These are phyloP conservation scores for Coemansia sp. DNA, from an alignment of 192 early-diverging fungal species.

Conservation along the genomic window DNA sequence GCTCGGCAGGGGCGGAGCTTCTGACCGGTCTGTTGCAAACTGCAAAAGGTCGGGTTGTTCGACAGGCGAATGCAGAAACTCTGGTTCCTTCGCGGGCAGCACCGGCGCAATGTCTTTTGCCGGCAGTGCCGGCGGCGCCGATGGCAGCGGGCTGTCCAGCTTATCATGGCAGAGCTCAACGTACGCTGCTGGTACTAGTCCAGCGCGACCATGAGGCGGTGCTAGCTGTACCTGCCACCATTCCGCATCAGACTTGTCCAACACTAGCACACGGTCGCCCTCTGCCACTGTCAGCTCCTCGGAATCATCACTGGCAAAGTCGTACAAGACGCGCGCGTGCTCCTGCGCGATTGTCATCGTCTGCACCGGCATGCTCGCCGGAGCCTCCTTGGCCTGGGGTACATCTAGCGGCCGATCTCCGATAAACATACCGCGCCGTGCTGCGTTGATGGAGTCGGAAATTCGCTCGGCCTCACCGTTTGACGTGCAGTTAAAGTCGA, in stretches of 20 bases:
- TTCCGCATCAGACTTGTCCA: constrained; percentile 78
- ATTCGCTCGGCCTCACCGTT: constrained; percentile 67
- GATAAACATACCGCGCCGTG: constrained; percentile 52
- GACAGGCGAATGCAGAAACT: no score
- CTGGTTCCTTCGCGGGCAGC: no score
- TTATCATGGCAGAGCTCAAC: constrained; percentile 40
- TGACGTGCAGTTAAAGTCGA: constrained; percentile 60
- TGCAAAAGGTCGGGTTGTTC: no score
- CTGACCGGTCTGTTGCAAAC: no score
- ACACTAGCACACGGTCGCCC: constrained; percentile 76
- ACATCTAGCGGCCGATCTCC: constrained; percentile 26
- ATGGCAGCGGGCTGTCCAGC: background rate
- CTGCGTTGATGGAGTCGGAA: constrained; percentile 58
- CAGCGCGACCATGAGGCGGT: constrained; percentile 54
- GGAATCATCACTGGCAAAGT: constrained; percentile 74
- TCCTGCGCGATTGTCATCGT: constrained; percentile 6
- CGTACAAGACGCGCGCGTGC: constrained; percentile 63
- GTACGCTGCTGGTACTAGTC: constrained; percentile 85
- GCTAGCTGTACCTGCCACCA: constrained; percentile 83
- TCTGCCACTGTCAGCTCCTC: constrained; percentile 87
- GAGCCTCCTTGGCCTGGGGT: no score
- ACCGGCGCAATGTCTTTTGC: no score
- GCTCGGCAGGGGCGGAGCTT: no score
- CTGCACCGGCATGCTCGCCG: background rate
- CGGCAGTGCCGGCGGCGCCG: constrained; percentile 6